Conservation (phyloP, 441 rosid genomes). For the Dalechampia spathulata region DNA sequence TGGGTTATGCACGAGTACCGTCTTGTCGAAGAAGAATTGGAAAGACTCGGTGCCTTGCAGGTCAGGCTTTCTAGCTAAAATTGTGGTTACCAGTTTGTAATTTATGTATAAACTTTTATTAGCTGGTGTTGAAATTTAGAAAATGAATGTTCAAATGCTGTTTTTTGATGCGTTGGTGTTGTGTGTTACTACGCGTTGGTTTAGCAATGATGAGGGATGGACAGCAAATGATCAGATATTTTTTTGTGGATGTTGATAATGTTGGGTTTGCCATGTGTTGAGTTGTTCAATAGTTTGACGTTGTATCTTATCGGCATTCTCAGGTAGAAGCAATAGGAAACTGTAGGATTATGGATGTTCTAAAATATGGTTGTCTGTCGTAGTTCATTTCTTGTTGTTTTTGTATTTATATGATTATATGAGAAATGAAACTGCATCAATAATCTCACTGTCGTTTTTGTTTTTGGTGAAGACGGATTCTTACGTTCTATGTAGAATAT, state of each 20-base stretch:
- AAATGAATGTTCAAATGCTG: conserved; percentile 1
- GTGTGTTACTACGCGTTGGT: conserved; percentile 4
- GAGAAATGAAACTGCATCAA: conserved; percentile 1
- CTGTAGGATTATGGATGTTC: neutral
- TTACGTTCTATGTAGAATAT: conserved; percentile 82
- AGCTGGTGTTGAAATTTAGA: neutral
- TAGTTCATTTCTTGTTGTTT: neutral
- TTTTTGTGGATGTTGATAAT: neutral
- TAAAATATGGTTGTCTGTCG: neutral
- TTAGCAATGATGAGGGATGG: neutral
- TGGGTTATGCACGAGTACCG: conserved; percentile 99
- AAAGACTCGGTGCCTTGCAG: conserved; percentile 41
- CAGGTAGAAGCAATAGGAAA: neutral
- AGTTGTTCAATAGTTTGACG: neutral
- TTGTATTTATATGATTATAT: neutral
- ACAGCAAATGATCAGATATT: neutral
- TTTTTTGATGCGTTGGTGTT: too few species aligned
- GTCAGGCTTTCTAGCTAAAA: conserved; percentile 32
- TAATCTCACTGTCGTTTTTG: conserved; percentile 11
- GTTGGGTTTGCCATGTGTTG: neutral
- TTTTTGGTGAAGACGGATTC: conserved; percentile 42
- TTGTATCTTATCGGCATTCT: conserved; percentile 3
- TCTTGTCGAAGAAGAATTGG: conserved; percentile 60
- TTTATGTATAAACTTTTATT: neutral
- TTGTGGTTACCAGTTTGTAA: neutral